Conservation (phyloP, 1,139 yeast genomes). For the Protomyces arabidopsidicola region DNA sequence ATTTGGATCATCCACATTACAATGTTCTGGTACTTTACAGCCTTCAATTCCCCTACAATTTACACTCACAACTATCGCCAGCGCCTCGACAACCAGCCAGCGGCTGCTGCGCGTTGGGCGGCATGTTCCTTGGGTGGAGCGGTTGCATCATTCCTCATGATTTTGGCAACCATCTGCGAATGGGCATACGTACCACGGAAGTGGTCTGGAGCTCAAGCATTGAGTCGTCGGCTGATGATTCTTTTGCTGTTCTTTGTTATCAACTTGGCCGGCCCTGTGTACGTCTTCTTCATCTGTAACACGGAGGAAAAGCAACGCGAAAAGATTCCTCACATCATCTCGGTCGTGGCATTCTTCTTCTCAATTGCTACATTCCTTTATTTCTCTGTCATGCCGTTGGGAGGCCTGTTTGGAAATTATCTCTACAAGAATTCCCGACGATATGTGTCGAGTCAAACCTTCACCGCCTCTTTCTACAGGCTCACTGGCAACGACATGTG, state of each 20-base stretch:
- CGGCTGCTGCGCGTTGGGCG: conserved; percentile 87
- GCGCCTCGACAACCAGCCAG: conserved; percentile 75
- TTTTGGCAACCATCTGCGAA: conserved; percentile 82
- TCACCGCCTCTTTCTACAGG: conserved; percentile 84
- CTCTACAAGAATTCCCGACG: conserved; percentile 83
- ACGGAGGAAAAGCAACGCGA: conserved; percentile 67
- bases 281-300: conserved; percentile 62
- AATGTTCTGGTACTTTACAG: conserved; percentile 88
- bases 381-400: conserved; percentile 93
- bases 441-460: conserved; percentile 89
- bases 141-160: conserved; percentile 74
- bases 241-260: conserved; percentile 59
- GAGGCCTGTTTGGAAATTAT: conserved; percentile 92
- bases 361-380: conserved; percentile 77
- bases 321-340: conserved; percentile 71
- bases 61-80: conserved; percentile 84
- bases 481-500: conserved; percentile 89
- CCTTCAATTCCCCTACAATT: conserved; percentile 85
- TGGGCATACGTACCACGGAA: conserved; percentile 96
- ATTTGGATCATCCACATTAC: conserved; percentile 93
- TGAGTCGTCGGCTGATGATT: conserved; percentile 79
- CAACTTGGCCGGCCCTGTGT: conserved; percentile 82
- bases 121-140: conserved; percentile 90
- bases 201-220: conserved; percentile 99
- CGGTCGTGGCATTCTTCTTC: conserved; percentile 84